Percentiles rank a stretch among this genome's conserved stretches.
These are phyloP conservation scores for Globisporangium cederbergense DNA, from an alignment of 352 stramenopile genomes.

Conservation along the genomic window DNA sequence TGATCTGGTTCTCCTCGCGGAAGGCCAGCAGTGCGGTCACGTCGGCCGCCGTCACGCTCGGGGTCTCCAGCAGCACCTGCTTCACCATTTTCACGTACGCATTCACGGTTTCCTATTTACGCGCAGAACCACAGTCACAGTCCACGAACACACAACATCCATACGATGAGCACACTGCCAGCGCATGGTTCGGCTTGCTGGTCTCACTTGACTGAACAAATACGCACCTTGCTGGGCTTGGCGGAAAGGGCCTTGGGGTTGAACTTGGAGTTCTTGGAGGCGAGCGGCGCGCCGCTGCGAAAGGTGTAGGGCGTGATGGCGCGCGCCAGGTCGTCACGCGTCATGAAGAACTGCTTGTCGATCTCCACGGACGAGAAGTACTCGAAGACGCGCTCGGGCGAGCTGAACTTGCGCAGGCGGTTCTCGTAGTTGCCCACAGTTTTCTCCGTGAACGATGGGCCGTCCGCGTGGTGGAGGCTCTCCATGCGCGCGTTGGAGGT, in stretches of 20 bases:
- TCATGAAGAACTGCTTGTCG: slow-evolving; percentile 83
- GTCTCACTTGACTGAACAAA: neutral
- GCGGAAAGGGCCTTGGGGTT: slow-evolving; percentile 53
- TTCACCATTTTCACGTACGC: slow-evolving; percentile 54
- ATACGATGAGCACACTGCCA: neutral
- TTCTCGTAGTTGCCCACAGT: slow-evolving; percentile 89
- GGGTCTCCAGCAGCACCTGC: slow-evolving; percentile 52
- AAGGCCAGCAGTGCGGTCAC: slow-evolving; percentile 54
- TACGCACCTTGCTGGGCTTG: slow-evolving; percentile 39
- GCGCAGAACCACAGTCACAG: neutral
- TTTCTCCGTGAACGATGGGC: slow-evolving; percentile 69
- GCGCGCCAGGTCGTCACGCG: slow-evolving; percentile 71
- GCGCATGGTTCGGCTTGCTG: neutral
- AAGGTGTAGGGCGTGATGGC: slow-evolving; percentile 84
- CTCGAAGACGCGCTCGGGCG: slow-evolving; percentile 86
- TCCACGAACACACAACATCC: neutral
- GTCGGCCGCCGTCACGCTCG: slow-evolving; percentile 39
- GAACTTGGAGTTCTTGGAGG: slow-evolving; percentile 82
- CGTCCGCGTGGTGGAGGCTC: slow-evolving; percentile 7
- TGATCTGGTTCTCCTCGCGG: slow-evolving; percentile 54
- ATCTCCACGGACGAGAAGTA: slow-evolving; percentile 88
- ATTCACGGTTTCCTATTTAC: slow-evolving; percentile 30
- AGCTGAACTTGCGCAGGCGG: slow-evolving; percentile 78
- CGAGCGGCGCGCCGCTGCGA: slow-evolving; percentile 60
- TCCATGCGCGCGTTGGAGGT: slow-evolving; percentile 21